Conservation (phyloP, 176 grass and related monocot species). For the Otatea glauca region DNA sequence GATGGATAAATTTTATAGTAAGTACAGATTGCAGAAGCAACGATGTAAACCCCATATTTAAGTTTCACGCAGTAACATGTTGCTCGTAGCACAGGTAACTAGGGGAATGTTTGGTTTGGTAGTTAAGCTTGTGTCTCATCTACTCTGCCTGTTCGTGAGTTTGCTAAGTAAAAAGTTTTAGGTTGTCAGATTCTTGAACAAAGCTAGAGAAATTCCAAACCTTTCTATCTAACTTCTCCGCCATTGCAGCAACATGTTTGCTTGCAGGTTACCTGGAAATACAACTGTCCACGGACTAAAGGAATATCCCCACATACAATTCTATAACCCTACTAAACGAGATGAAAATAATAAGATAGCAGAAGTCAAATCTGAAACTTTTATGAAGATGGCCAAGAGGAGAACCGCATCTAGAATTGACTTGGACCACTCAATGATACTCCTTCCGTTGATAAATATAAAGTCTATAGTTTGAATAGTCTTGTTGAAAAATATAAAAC, state of each 20-base stretch:
- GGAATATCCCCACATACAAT: not conserved
- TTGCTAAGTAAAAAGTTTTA: constrained; percentile 25
- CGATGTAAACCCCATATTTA: not conserved
- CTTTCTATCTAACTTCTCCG: constrained; percentile 43
- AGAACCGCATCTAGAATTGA: not conserved
- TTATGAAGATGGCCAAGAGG: not conserved
- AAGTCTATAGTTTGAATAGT: no score
- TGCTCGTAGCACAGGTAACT: constrained; percentile 15
- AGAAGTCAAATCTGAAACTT: constrained; percentile 40
- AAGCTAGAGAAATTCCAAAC: constrained; percentile 28
- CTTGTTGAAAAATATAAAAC: no score
- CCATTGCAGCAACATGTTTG: constrained; percentile 32
- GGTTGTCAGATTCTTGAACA: constrained; percentile 42
- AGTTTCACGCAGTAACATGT: constrained; percentile 14
- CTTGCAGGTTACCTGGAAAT: constrained; percentile 49
- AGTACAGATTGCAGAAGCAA: constrained; percentile 8
- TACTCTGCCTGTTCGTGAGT: not conserved
- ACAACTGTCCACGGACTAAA: not conserved
- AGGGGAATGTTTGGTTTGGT: constrained; percentile 37
- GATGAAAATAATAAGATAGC: not conserved
- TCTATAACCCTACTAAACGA: not conserved
- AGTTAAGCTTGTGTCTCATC: constrained; percentile 53
- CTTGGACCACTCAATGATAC: no score
- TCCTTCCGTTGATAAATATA: no score
- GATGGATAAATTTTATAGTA: not conserved